Conservation (phyloP, 331 rosid species). For the Pyrus hybrid region DNA sequence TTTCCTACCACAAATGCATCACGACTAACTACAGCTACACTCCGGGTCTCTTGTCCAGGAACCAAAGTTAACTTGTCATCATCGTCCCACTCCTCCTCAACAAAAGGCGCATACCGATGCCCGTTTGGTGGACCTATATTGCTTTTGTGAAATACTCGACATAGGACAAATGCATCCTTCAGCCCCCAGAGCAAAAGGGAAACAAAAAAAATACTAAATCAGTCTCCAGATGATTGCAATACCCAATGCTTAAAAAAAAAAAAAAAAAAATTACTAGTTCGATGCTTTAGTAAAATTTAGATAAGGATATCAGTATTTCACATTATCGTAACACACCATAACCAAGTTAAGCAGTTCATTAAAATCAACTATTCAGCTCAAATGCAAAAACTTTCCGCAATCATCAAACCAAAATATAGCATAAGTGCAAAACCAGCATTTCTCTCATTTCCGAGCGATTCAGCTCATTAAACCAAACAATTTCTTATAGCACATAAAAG, state of each 20-base stretch:
- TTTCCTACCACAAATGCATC: conserved; percentile 27
- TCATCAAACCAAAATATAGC: conserved; percentile 7
- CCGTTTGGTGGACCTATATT: conserved; percentile 98
- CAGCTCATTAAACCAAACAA: background rate
- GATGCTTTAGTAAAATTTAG: conserved; percentile 1
- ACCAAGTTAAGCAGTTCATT: conserved; percentile 16
- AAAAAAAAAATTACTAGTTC: background rate
- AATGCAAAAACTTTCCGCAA: conserved; percentile 9
- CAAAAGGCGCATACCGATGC: conserved; percentile 94
- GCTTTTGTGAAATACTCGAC: conserved; percentile 98
- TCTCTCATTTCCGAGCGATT: conserved; percentile 19
- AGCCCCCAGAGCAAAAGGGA: conserved; percentile 31
- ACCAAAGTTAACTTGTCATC: conserved; percentile 34
- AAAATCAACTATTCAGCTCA: conserved; percentile 14
- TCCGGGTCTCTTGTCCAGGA: conserved; percentile 49
- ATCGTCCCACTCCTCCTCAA: conserved; percentile 97
- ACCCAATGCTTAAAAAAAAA: background rate
- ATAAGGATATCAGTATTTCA: conserved; percentile 19
- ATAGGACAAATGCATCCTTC: conserved; percentile 91
- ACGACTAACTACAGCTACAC: conserved; percentile 17
- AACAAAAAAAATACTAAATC: conserved; percentile 21
- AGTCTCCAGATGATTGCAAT: conserved; percentile 11
- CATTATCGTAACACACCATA: conserved; percentile 15
- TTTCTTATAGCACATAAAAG: background rate
- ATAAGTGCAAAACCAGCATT: conserved; percentile 9